Evolutionary conservation across 1,139 yeast species (phyloP), one percentile per base, ranked within the genome.

Genomic region (Debaryomyces subglobosus): DNA sequence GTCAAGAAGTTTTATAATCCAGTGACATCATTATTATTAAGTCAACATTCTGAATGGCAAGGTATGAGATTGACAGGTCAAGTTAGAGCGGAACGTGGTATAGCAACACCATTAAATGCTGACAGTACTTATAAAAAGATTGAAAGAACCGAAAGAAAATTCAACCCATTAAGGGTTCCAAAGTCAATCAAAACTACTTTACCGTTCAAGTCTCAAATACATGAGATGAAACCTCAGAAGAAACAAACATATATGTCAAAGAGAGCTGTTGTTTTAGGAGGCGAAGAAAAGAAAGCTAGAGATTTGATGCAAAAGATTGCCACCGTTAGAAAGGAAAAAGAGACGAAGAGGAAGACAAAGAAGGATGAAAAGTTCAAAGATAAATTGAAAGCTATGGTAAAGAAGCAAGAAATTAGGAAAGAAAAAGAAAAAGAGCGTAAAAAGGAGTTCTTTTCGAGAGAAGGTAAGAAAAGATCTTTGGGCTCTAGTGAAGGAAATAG

Each of bases 21-120:
- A 1, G 98, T 95, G 24, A 89, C 98, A 0, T 94, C 99, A 1
- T 75, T 92, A 60, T 77, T 95, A 58, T 69, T 90, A 50, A 69
- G 74, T 38, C 81, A 89, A 56, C 95, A 94, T 69, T 74, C 79
- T 29, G 89, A 89, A 62, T 95, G 99, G 99, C 82, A 81, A 62
- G 99, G 99, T 55, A 91, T 95, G 96, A 82, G 96, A 64, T 76
- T 92, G 53, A 94, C 97, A 0, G 99, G 99, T 49, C 87, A 86
- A 64, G 92, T 95, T 34, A 81, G 99, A 60, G 95, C 95, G 24
- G 96, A 81, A 29, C 69, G 80, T 57, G 81, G 80, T 24, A 64
- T 91, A 44, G 81, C 81, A 15, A 82, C 94, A 0, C 95, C 95
- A 48, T 63, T 81, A 62, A 77, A 75, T 63, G 79, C 81, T 51